Conservation (phyloP, 2,329 filamentous ascomycete species). For the Trichoderma simmonsii region DNA sequence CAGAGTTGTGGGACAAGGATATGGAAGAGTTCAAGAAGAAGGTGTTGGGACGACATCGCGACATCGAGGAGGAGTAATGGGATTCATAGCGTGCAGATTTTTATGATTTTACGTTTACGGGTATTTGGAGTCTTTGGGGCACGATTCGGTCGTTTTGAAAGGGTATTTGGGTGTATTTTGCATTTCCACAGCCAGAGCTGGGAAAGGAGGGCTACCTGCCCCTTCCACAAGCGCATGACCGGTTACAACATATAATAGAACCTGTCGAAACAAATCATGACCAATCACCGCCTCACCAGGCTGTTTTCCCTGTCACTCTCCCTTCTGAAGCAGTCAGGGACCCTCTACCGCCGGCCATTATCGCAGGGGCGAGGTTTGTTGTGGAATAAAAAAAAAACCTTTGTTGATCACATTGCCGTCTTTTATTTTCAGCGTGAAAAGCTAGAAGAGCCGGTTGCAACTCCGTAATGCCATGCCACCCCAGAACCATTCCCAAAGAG, state of each 20-base stretch:
- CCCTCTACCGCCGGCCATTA: background rate
- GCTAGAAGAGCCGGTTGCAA: constrained; percentile 46
- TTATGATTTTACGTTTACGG: constrained; percentile 26
- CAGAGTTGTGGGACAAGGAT: constrained; percentile 92
- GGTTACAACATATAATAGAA: constrained; percentile 14
- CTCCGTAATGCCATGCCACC: constrained; percentile 46
- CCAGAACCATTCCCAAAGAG: constrained; percentile 42
- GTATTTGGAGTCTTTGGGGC: constrained; percentile 43
- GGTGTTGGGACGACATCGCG: constrained; percentile 59
- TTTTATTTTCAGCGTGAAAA: constrained; percentile 39
- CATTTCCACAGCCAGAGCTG: constrained; percentile 19
- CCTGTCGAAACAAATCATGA: constrained; percentile 19
- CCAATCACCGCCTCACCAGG: constrained; percentile 20
- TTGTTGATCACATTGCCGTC: constrained; percentile 36
- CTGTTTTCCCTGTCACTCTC: background rate
- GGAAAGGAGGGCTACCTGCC: constrained; percentile 8
- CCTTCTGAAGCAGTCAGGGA: background rate
- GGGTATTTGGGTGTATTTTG: constrained; percentile 34
- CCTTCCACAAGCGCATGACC: constrained; percentile 13
- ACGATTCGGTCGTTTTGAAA: constrained; percentile 31
- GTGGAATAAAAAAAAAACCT: constrained; percentile 19
- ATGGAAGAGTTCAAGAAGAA: constrained; percentile 81
- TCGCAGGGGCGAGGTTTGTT: constrained; percentile 2
- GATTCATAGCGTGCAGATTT: constrained; percentile 5
- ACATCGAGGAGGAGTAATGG: constrained; percentile 57